Base-by-base conservation (phyloP, 495 filamentous ascomycete genomes). In the Aspergillus avenaceus region DNA sequence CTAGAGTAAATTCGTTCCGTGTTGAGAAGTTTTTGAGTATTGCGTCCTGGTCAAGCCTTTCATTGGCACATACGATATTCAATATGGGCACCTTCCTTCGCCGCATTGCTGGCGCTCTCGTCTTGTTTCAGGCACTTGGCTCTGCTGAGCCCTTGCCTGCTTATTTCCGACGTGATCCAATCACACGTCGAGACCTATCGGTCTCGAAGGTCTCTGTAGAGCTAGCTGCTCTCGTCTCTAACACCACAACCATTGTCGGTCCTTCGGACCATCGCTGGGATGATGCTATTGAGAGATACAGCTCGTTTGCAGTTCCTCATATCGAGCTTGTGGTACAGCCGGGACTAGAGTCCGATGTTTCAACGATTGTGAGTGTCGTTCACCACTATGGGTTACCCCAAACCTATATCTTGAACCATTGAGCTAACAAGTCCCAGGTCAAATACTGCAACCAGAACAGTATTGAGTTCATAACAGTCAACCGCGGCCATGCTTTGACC, bases 371-470 rank as follows among this genome's bases (percentile, higher is more conserved):
- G 22, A 47, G 44, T 44, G 22, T 25, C 4, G n/a, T n/a, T n/a
- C n/a, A n/a, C n/a, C n/a, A n/a, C n/a, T n/a, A 25, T 12, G 4
- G 41, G n/a, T n/a, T 25, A 5, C n/a, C n/a, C n/a, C n/a, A n/a
- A n/a, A n/a, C n/a, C n/a, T n/a, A n/a, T n/a, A n/a, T n/a, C n/a
- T n/a, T n/a, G n/a, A n/a, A n/a, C n/a, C 14, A 41, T 11, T 18
- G 38, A n/a, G 14, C 31, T 50, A 44, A 44, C 26, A 23, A 31
- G 12, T 6, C 3, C 8, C 26, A 53, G 50, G 37, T 53, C 14
- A 36, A 31, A 21, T 53, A 42, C 31, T 29, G 23, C 37, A 53
- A 53, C 21, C 3, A 14, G 5, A 42, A 53, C 37, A 34, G 37
- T 23, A 32, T 53, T 27, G 41, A 45, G 5, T 53, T 53, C 12